These are phyloP conservation scores for Hortiboletus campestris DNA, from an alignment of 768 basidiomycete species.

Conservation along the genomic window DNA sequence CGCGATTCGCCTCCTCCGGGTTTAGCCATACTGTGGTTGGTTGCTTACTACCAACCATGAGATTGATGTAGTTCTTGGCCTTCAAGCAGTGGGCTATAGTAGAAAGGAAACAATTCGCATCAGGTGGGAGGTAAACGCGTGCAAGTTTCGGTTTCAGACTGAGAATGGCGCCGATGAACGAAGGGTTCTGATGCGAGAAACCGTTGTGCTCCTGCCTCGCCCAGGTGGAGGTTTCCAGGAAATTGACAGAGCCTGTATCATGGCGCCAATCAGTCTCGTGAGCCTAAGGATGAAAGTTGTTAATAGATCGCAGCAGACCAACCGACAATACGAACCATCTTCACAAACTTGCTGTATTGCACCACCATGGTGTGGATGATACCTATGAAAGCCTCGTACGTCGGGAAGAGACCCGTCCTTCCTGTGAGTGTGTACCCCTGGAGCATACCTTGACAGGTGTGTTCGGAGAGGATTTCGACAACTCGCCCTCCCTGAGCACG, in stretches of 20 bases:
- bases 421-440: conserved; percentile 94
- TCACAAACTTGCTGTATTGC: conserved; percentile 84
- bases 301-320: background rate
- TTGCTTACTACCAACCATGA: conserved; percentile 89
- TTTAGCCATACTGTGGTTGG: conserved; percentile 77
- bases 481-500: conserved; percentile 77
- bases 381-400: conserved; percentile 89
- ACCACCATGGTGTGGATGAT: conserved; percentile 90
- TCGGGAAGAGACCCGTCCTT: conserved; percentile 80
- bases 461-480: conserved; percentile 86
- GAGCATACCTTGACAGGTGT: conserved; percentile 87
- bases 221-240: conserved; percentile 87
- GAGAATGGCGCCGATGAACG: conserved; percentile 85
- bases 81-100: conserved; percentile 82
- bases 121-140: conserved; percentile 85
- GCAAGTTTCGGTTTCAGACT: conserved; percentile 69
- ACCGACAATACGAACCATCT: conserved; percentile 54
- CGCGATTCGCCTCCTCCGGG: conserved; percentile 70
- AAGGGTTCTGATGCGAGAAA: conserved; percentile 85
- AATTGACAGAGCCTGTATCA: conserved; percentile 71
- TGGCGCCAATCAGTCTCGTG: conserved; percentile 71
- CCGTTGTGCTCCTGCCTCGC: conserved; percentile 86
- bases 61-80: conserved; percentile 82
- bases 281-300: conserved; percentile 30
- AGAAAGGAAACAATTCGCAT: conserved; percentile 82